phyloP scores from a whole-genome alignment of 306 rosid species.

The Bauhinia variegata region DNA sequence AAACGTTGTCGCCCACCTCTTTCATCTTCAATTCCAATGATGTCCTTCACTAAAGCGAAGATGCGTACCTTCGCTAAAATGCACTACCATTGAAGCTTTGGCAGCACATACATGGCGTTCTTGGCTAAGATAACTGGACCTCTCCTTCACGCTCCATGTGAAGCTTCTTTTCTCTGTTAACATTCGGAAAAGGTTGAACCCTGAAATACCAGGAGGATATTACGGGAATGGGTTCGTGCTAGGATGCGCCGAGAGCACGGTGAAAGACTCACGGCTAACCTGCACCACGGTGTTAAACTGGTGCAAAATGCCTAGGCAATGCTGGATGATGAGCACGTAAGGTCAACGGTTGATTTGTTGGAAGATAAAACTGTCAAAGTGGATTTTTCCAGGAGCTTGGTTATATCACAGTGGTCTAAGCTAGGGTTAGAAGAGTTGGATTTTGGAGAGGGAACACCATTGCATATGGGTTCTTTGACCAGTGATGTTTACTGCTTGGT shows the following conservation, averaged over 20 bases:
- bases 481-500: conserved; percentile 84
- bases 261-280: conserved; percentile 44
- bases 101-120: conserved; percentile 93
- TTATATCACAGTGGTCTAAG: conserved; percentile 87
- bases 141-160: conserved; percentile 37
- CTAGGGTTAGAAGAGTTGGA: conserved; percentile 80
- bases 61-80: no score
- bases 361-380: conserved; percentile 64
- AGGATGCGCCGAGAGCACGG: conserved; percentile 63
- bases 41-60: no score
- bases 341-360: conserved; percentile 67
- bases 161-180: conserved; percentile 83
- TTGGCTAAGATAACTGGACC: conserved; percentile 64
- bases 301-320: conserved; percentile 62
- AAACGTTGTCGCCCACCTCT: conserved; percentile 60
- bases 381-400: conserved; percentile 64
- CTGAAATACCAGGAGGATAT: conserved; percentile 56
- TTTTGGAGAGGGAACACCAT: conserved; percentile 75
- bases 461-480: conserved; percentile 72
- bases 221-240: conserved; percentile 80
- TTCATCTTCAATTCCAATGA: conserved; percentile 52
- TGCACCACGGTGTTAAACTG: conserved; percentile 50
- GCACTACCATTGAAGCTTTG: conserved; percentile 71
- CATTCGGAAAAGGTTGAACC: conserved; percentile 42
- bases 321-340: conserved; percentile 49